Base-by-base conservation (phyloP, 2,329 filamentous ascomycete genomes). In the Aureobasidium namibiae region DNA sequence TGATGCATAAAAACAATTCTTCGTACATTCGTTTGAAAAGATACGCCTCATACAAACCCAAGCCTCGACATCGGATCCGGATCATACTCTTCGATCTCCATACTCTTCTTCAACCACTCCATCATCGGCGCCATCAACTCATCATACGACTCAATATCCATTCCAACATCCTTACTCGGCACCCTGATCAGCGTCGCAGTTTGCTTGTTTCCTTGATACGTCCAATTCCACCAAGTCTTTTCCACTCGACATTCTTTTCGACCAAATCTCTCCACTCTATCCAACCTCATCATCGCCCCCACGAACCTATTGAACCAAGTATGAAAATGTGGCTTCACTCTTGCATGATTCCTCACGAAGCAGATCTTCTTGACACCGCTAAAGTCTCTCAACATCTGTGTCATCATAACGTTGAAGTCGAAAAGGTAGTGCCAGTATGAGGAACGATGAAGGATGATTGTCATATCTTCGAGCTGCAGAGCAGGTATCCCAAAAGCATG, bases 201-300 rank as follows among this genome's bases (percentile, higher is more conserved):
- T 56, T 70, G 65, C 3, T 63, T 67, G 1, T 61, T 44, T 0
- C 64, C 57, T 61, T 72, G 66, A 57, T 66, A 73, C 2, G 54
- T 63, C 73, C 74, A 76, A 7, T 62, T 63, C 74, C 74, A 77
- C 73, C 74, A 75, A 0, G 66, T 70, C 14, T 59, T 59, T 56
- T 73, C 72, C 4, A 64, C n/a, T 16, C 65, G 62, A 0, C 69
- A 67, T 2, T 68, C 69, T 10, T 49, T 56, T 1, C 65, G 67
- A 52, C 72, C 70, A 60, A 74, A 76, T 41, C 74, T 65, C 52
- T 74, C 67, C 14, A 67, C 66, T 61, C 75, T 73, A 62, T 77
- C 75, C 24, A 70, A 67, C 56, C 75, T 74, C 61, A 76, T 60
- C 5, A 76, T 67, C 18, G 71, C 61, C 0, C 72, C 72, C n/a